Evolutionary conservation across 768 basidiomycete genomes (phyloP).

Genomic region (Trametes punicea): DNA sequence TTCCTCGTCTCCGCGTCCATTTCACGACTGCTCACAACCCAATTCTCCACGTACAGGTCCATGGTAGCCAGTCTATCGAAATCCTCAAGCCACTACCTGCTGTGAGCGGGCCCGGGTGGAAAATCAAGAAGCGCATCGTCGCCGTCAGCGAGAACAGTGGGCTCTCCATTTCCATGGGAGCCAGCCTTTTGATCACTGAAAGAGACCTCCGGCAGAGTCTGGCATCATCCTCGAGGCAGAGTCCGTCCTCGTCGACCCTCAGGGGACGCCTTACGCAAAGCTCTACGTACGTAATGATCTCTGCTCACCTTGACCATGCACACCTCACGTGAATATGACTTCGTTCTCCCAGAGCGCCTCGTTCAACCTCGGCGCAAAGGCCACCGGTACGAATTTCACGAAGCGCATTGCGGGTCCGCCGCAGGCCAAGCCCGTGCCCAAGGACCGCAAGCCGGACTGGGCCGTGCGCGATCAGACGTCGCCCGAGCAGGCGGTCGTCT

Average conservation of each 20-base stretch:
- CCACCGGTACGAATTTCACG: slow-evolving; percentile 36
- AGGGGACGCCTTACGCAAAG: slow-evolving; percentile 44
- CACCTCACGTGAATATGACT: background rate
- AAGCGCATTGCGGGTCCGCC: slow-evolving; percentile 39
- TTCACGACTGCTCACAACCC: background rate
- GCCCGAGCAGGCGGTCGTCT: slow-evolving; percentile 42
- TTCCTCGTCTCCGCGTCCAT: slow-evolving; percentile 2
- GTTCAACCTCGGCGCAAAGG: slow-evolving; percentile 45
- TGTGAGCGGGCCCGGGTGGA: slow-evolving; percentile 80
- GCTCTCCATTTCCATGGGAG: slow-evolving; percentile 22
- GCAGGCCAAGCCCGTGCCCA: slow-evolving; percentile 34
- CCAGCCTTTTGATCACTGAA: background rate
- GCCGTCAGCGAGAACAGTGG: slow-evolving; percentile 81
- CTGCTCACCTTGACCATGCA: background rate
- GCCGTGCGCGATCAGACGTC: slow-evolving; percentile 39
- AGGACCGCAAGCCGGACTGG: slow-evolving; percentile 39
- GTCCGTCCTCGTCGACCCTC: slow-evolving; percentile 56
- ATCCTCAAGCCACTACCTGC: slow-evolving; percentile 74
- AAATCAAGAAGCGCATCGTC: slow-evolving; percentile 57
- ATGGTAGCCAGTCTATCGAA: slow-evolving; percentile 77
- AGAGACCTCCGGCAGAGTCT: slow-evolving; percentile 44
- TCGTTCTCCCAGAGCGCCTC: slow-evolving; percentile 30
- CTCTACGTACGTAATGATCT: slow-evolving; percentile 38
- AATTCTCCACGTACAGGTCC: slow-evolving; percentile 47
- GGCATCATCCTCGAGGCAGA: slow-evolving; percentile 73